phyloP scores from a whole-genome alignment of 23 red algal genomes.

The Gracilaria vermiculophylla region DNA sequence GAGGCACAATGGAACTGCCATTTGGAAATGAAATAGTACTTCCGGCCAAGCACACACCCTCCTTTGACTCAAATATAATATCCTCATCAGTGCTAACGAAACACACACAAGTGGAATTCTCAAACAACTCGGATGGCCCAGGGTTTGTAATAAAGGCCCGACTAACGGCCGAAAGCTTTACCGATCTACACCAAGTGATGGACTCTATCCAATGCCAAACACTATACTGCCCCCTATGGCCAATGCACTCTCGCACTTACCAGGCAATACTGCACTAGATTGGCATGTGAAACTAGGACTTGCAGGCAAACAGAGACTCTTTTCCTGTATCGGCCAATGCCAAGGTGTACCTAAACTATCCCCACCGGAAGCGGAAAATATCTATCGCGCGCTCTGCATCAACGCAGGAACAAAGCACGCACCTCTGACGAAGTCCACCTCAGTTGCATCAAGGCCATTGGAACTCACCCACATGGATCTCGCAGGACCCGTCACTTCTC shows the following conservation, averaged over 20 bases:
- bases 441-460: background rate
- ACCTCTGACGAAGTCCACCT: background rate
- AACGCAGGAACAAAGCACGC: background rate
- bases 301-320: background rate
- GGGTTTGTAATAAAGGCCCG: too few species aligned
- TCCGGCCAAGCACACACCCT: background rate
- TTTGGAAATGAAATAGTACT: background rate
- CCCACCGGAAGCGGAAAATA: background rate
- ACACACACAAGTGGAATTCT: too few species aligned
- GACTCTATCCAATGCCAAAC: too few species aligned
- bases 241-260: too few species aligned
- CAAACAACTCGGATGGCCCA: too few species aligned
- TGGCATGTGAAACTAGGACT: background rate
- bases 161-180: too few species aligned
- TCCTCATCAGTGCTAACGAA: too few species aligned
- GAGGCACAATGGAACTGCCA: conserved; percentile 1
- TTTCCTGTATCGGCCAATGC: background rate
- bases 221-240: too few species aligned
- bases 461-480: background rate
- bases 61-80: background rate
- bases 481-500: background rate
- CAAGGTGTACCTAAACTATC: background rate
- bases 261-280: background rate
- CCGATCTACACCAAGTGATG: too few species aligned
- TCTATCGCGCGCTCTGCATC: background rate